Conservation (phyloP, 116 monocot genomes). For the Posidonia oceanica region DNA sequence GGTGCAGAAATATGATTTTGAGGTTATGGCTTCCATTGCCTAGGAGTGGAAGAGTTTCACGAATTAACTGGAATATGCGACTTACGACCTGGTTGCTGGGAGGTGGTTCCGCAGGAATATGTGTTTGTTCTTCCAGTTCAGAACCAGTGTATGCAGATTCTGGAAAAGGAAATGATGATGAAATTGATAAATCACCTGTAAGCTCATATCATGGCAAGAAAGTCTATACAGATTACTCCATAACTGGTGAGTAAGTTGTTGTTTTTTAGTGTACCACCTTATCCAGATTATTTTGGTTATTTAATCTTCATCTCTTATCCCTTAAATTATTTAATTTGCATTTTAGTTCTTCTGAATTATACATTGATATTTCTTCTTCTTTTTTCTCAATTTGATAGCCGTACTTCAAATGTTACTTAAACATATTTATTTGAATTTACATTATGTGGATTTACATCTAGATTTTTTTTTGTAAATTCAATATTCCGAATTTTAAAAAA, state of each 20-base stretch:
- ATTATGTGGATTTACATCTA: no score
- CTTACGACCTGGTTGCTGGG: constrained; percentile 26
- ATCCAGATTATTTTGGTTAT: neutral
- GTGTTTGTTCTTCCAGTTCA: constrained; percentile 47
- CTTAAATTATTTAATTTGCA: no score
- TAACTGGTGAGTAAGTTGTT: constrained; percentile 39
- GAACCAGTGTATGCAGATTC: constrained; percentile 48
- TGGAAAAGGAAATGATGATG: constrained; percentile 18
- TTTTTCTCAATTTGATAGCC: no score
- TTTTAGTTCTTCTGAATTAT: no score
- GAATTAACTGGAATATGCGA: constrained; percentile 28
- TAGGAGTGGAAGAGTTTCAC: constrained; percentile 19
- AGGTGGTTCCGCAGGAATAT: constrained; percentile 41
- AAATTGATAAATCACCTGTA: constrained; percentile 11
- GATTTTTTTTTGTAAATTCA: no score
- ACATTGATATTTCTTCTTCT: no score
- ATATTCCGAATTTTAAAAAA: no score
- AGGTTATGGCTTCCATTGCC: constrained; percentile 24
- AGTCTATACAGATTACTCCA: constrained; percentile 58
- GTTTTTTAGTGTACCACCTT: neutral
- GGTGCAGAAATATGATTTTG: constrained; percentile 21
- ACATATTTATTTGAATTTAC: no score
- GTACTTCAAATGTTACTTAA: no score
- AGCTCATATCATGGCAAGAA: constrained; percentile 63
- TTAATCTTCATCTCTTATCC: neutral